Evolutionary conservation across 495 filamentous ascomycete genomes (phyloP).

Genomic region (Penicilliopsis zonata): DNA sequence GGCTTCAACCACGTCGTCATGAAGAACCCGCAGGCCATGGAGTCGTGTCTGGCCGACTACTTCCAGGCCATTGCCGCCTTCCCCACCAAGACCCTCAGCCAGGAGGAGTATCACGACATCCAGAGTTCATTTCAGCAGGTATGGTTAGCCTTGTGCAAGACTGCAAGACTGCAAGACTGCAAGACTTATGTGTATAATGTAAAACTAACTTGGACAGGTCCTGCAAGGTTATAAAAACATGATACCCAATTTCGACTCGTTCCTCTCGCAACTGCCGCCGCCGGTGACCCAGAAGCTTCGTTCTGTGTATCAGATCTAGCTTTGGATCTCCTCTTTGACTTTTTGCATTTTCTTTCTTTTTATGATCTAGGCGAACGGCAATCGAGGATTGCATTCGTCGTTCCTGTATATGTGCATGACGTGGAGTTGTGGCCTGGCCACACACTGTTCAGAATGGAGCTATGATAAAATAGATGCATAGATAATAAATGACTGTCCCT

Average conservation of each 20-base stretch:
- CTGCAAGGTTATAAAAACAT: slow-evolving; percentile 71
- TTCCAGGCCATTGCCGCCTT: slow-evolving; percentile 77
- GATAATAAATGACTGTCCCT: too few species aligned
- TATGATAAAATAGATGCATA: too few species aligned
- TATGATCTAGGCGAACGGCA: too few species aligned
- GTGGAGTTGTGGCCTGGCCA: too few species aligned
- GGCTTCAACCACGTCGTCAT: slow-evolving; percentile 80
- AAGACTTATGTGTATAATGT: neutral
- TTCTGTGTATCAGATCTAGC: slow-evolving; percentile 31
- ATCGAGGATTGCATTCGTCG: too few species aligned
- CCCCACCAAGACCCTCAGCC: slow-evolving; percentile 40
- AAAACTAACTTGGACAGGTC: slow-evolving; percentile 39
- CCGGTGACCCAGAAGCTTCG: slow-evolving; percentile 46
- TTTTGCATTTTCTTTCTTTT: too few species aligned
- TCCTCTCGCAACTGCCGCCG: slow-evolving; percentile 55
- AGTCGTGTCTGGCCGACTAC: slow-evolving; percentile 67
- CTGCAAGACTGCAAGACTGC: slow-evolving; percentile 1
- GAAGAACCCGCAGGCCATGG: slow-evolving; percentile 85
- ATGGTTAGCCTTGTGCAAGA: slow-evolving; percentile 17
- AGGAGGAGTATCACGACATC: slow-evolving; percentile 40
- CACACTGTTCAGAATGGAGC: too few species aligned
- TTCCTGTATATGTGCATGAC: too few species aligned
- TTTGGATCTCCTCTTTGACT: too few species aligned
- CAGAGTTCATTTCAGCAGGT: slow-evolving; percentile 41
- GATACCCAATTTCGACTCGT: slow-evolving; percentile 75